Percentiles rank a stretch among this genome's conserved stretches.
These are phyloP conservation scores for Pezicula rhizophila DNA, from an alignment of 2,329 filamentous ascomycete genomes.

Conservation along the genomic window DNA sequence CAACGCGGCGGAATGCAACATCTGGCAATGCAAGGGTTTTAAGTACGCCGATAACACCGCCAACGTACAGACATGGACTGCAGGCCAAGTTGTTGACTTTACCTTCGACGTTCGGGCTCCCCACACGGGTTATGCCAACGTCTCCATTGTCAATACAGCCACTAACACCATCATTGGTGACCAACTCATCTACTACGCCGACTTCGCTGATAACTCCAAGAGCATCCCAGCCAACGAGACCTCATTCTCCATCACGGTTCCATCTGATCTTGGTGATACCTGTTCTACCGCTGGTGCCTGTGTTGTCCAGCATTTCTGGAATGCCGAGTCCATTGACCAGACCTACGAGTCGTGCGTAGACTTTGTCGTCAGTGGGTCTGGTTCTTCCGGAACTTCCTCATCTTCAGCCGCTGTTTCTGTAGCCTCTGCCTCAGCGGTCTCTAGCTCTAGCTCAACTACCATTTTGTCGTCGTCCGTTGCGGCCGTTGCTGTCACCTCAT, in stretches of 20 bases:
- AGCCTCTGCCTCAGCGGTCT: not conserved
- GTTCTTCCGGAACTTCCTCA: constrained; percentile 2
- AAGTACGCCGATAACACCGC: constrained; percentile 36
- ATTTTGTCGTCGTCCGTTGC: not conserved
- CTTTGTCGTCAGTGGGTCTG: constrained; percentile 29
- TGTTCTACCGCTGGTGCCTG: constrained; percentile 20
- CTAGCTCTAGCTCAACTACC: not conserved
- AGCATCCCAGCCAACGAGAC: constrained; percentile 38
- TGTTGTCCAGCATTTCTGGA: constrained; percentile 49
- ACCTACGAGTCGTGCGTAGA: constrained; percentile 53
- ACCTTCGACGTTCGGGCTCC: constrained; percentile 37
- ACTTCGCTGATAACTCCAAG: constrained; percentile 41
- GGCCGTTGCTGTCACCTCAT: not conserved
- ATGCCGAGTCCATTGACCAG: constrained; percentile 42
- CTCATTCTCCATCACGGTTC: constrained; percentile 48
- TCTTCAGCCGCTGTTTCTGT: constrained; percentile 1
- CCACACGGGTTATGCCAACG: constrained; percentile 49
- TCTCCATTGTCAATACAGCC: constrained; percentile 44
- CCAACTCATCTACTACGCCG: constrained; percentile 39
- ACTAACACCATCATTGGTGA: constrained; percentile 42
- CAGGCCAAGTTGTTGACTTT: constrained; percentile 38
- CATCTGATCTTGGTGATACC: constrained; percentile 35
- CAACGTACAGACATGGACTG: constrained; percentile 36
- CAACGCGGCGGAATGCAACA: constrained; percentile 27
- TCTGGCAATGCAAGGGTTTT: constrained; percentile 44